These are phyloP conservation scores for Babesia bovis DNA, from an alignment of 169 alveolate genomes.

Conservation along the genomic window DNA sequence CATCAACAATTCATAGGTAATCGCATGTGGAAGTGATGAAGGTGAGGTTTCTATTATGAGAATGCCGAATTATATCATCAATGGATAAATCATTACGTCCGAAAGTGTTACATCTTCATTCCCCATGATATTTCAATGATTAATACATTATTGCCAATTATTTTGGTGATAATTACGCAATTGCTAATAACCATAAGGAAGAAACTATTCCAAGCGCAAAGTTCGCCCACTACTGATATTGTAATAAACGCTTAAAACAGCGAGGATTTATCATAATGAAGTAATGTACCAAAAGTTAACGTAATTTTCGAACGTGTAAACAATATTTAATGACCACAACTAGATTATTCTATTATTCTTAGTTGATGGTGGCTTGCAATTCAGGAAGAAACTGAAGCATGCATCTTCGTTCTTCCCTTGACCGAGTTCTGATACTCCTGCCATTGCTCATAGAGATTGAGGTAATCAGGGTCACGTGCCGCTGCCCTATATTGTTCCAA, in stretches of 20 bases:
- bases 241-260: no score
- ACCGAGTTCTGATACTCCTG: conserved; percentile 7
- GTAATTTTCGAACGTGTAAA: neutral
- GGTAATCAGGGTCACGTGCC: conserved; percentile 35
- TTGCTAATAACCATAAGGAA: neutral
- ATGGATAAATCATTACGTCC: neutral
- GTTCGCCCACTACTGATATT: neutral
- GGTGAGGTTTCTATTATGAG: conserved; percentile 10
- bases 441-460: conserved; percentile 44
- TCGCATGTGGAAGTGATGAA: conserved; percentile 13
- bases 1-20: neutral
- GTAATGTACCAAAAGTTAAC: neutral
- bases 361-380: no score
- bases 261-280: neutral
- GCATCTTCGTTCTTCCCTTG: conserved; percentile 13
- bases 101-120: no score
- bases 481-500: conserved; percentile 50
- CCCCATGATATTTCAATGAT: no score
- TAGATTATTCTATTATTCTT: neutral
- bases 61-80: neutral
- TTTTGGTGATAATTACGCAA: no score
- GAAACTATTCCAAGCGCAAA: neutral
- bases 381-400: neutral
- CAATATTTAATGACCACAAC: neutral
- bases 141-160: no score